Evolutionary conservation across 1,284 basidiomycete genomes (phyloP), one percentile per base, ranked within the genome.

Genomic region (Leccinum pseudoinsigne): DNA sequence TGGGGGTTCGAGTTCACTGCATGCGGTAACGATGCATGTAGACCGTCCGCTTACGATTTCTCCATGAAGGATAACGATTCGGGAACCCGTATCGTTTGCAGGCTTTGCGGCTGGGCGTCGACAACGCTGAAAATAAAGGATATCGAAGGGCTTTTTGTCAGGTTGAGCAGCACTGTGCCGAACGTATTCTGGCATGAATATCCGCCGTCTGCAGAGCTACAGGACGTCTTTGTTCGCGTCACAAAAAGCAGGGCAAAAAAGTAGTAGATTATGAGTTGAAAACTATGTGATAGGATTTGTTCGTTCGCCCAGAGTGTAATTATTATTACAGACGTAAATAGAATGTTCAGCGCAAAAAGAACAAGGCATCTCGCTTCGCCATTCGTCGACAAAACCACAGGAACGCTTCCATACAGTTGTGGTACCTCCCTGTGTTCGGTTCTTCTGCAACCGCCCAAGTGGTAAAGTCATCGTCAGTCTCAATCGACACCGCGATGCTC

Each of bases 171-270:
- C 26, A 63, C 18, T 0, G 6, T 36, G 12, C 57, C 56, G 3
- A 10, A 64, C 8, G 38, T 64, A 4, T 63, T 16, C 5, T 63
- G 62, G 62, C 62, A 63, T 10, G 34, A 63, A 5, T 63, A 63
- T n/a, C 59, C 62, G 5, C 50, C 23, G 10, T 53, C 50, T 18
- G 12, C 23, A 14, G 21, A 16, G 18, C 50, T 53, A 53, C 8
- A 53, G 21, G 50, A 26, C 23, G 7, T 53, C 23, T 53, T 53
- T 26, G 50, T 53, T 53, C 23, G 18, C 18, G 6, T 47, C 10
- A 47, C 45, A 18, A 18, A 47, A 6, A 11, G 11, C 3, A 47
- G 45, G n/a, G 45, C 5, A 18, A 47, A 47, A 18, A 47, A 18
- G 34, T 11, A 18, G 45, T 47, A 47, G 42, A 40, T 40, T 40